Base-by-base conservation (phyloP, 129 eudicot species). In the Chrysanthemum lavandulifolium region DNA sequence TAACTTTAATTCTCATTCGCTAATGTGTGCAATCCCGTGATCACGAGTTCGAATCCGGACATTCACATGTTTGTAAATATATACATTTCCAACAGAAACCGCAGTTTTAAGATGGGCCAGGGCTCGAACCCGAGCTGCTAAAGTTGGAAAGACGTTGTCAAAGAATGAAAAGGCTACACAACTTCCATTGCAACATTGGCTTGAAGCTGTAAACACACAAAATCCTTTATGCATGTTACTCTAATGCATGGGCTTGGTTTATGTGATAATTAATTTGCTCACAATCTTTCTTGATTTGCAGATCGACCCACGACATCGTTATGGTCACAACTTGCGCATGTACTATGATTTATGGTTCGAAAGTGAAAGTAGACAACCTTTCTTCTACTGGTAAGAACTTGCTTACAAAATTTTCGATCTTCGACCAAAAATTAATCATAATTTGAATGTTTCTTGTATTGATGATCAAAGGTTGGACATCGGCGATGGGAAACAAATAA, bases 291-390 rank as follows among this genome's bases (percentile, higher is more conserved):
- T 65, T 0, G 56, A 5, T 72, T 49, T 79, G 73, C 80, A 92
- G 98, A 92, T 92, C 45, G 98, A 92, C 82, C 96, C 96, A 79
- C 96, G 98, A 29, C 98, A 92, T 72, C 91, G 94, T 6, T 90
- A 87, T 72, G 97, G 97, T 13, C 97, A 90, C 87, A 90, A 90
- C 73, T 80, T 90, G 76, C 97, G 87, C 66, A 73, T 87, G 79
- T 90, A 90, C 61, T 90, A 90, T 45, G 94, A 90, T 59, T 53
- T 87, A 8, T 90, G 97, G 97, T 87, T 90, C 72, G 53, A 75
- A 68, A 90, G 97, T 6, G 91, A 90, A 79, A 90, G 94, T 74
- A 67, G 81, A 61, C 97, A 90, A n/a, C 97, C 97, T 64, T 90
- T 90, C 78, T 90, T 90, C 80, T 90, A 87, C 85, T 90, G 97